These are phyloP conservation scores for Solanum chmielewskii DNA, from an alignment of 257 asterid genomes.

Conservation along the genomic window DNA sequence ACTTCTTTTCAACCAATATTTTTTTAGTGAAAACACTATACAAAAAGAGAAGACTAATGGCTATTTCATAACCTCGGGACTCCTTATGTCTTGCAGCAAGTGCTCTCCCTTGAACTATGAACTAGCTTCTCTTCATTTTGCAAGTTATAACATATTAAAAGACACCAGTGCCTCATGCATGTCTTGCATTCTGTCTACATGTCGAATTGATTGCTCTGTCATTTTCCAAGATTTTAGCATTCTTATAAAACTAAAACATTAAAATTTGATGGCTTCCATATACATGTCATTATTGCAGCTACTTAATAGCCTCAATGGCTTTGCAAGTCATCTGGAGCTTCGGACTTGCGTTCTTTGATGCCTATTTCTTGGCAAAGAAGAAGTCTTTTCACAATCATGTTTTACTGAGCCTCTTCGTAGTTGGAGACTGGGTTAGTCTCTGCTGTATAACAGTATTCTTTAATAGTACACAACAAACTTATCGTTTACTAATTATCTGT, in stretches of 20 bases:
- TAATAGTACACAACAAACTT: neutral
- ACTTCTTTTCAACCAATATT: neutral
- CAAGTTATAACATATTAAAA: neutral
- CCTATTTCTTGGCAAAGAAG: conserved; percentile 28
- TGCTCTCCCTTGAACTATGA: neutral
- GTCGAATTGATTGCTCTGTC: neutral
- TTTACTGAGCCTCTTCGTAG: conserved; percentile 31
- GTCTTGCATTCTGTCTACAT: neutral
- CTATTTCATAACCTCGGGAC: neutral
- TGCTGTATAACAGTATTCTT: neutral
- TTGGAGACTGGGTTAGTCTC: conserved; percentile 52
- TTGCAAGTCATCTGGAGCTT: conserved; percentile 41
- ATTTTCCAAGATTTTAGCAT: neutral
- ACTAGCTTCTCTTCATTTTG: neutral
- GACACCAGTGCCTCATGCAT: neutral
- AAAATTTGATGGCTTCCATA: neutral
- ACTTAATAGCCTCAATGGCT: conserved; percentile 47
- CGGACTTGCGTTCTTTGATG: conserved; percentile 32
- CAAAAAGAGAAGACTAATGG: neutral
- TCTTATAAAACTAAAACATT: neutral
- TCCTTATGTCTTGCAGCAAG: neutral
- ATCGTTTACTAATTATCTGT: neutral
- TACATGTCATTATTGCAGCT: conserved; percentile 19
- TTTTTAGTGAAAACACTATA: neutral
- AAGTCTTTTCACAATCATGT: conserved; percentile 29